Evolutionary conservation across 257 asterid species (phyloP).

Genomic region (Euphrasia confusa): DNA sequence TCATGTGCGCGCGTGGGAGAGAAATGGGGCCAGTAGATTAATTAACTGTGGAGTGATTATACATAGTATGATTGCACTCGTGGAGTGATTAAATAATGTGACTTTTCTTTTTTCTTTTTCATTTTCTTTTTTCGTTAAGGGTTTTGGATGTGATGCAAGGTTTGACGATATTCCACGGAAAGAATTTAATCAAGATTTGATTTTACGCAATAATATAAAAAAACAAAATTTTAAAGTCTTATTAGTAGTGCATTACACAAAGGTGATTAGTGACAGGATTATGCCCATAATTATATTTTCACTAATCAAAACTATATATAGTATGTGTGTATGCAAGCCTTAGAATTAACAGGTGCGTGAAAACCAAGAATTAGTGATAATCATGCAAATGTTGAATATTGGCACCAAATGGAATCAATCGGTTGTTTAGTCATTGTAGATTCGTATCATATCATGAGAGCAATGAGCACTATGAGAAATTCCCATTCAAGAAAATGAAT

Average conservation of each 20-base stretch:
- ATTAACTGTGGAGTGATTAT: constrained; percentile 29
- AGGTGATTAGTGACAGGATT: constrained; percentile 8
- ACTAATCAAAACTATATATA: constrained; percentile 5
- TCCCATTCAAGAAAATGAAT: too few species aligned
- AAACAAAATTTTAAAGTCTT: neutral
- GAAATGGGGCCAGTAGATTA: constrained; percentile 15
- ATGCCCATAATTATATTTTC: neutral
- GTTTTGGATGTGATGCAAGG: constrained; percentile 26
- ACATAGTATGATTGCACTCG: constrained; percentile 43
- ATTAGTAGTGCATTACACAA: neutral
- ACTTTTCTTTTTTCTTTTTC: neutral
- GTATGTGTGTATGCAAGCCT: neutral
- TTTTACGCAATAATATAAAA: constrained; percentile 14
- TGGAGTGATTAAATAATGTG: constrained; percentile 30
- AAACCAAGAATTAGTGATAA: too few species aligned
- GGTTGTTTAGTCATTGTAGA: too few species aligned
- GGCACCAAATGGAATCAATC: too few species aligned
- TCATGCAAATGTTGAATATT: too few species aligned
- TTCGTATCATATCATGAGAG: too few species aligned
- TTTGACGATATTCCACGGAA: constrained; percentile 32
- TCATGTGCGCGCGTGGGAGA: neutral
- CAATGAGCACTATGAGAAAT: too few species aligned
- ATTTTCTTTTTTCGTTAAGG: constrained; percentile 21
- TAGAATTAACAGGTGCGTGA: too few species aligned
- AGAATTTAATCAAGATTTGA: constrained; percentile 34